Percentiles rank a stretch among this genome's conserved stretches.
Evolutionary conservation across 352 stramenopile species (phyloP).

Genomic region (Phytophthora rubi): DNA sequence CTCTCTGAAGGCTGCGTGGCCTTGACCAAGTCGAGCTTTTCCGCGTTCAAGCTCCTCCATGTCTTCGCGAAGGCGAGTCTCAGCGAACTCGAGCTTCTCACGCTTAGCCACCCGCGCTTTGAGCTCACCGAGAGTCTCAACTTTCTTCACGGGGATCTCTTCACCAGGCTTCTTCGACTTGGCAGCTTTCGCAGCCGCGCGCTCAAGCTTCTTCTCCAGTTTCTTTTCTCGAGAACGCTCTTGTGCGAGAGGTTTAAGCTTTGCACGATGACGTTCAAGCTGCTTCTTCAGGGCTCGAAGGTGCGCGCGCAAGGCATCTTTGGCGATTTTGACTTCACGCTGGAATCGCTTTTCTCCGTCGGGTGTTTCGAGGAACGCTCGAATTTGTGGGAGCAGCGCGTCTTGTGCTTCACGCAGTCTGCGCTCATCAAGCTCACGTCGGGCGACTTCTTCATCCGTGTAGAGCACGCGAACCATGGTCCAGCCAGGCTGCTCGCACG

Average conservation of each 20-base stretch:
- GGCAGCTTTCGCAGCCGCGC: slow-evolving; percentile 20
- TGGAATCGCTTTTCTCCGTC: slow-evolving; percentile 76
- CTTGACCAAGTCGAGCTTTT: slow-evolving; percentile 54
- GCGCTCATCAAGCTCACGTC: slow-evolving; percentile 55
- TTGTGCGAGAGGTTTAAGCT: slow-evolving; percentile 32
- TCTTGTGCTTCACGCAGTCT: slow-evolving; percentile 50
- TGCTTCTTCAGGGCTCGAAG: slow-evolving; percentile 52
- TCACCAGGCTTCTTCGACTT: slow-evolving; percentile 14
- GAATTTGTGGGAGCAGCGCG: slow-evolving; percentile 62
- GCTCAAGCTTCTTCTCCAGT: slow-evolving; percentile 31
- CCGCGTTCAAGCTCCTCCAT: slow-evolving; percentile 49
- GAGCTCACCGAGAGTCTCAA: slow-evolving; percentile 43
- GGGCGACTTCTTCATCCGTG: slow-evolving; percentile 58
- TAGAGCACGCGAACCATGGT: slow-evolving; percentile 68
- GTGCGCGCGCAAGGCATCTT: slow-evolving; percentile 45
- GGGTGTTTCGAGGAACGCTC: slow-evolving; percentile 57
- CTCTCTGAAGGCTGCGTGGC: slow-evolving; percentile 62
- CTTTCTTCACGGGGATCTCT: slow-evolving; percentile 4
- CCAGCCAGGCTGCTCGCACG: slow-evolving; percentile 67
- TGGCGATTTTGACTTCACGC: slow-evolving; percentile 56
- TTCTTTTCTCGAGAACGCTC: slow-evolving; percentile 29
- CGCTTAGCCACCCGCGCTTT: slow-evolving; percentile 45
- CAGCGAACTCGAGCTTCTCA: slow-evolving; percentile 42
- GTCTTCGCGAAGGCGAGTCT: slow-evolving; percentile 49
- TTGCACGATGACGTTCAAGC: slow-evolving; percentile 35